Evolutionary conservation across 164 flowering plant species (phyloP).

Genomic region (Cinnamomum chago): DNA sequence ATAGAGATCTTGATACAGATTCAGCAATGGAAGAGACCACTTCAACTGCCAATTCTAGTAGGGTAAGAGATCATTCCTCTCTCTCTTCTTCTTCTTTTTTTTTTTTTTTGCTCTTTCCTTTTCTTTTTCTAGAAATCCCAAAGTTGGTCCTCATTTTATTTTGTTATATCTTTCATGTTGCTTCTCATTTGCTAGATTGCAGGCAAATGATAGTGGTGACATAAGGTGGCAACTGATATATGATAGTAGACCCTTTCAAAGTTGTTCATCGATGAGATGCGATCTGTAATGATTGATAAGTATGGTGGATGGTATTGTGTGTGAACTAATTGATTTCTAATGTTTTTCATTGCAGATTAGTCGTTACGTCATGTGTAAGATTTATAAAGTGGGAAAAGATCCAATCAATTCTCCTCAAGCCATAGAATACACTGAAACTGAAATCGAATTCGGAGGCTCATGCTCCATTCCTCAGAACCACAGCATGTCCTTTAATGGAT

Average conservation of each 20-base stretch:
- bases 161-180: no score
- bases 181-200: no score
- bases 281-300: no score
- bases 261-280: no score
- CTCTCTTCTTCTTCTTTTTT: background rate
- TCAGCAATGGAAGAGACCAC: no score
- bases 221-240: no score
- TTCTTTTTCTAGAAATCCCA: background rate
- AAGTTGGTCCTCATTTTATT: background rate
- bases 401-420: background rate
- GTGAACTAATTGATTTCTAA: background rate
- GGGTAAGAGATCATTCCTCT: background rate
- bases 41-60: background rate
- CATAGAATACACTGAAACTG: background rate
- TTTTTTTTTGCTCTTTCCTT: background rate
- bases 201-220: no score
- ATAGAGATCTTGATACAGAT: background rate
- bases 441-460: no score
- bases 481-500: no score
- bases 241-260: background rate
- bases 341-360: background rate
- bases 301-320: no score
- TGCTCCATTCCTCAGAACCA: no score
- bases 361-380: background rate
- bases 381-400: background rate